Conservation (phyloP, 78 protist genomes). For the Creolimax fragrantissima region DNA sequence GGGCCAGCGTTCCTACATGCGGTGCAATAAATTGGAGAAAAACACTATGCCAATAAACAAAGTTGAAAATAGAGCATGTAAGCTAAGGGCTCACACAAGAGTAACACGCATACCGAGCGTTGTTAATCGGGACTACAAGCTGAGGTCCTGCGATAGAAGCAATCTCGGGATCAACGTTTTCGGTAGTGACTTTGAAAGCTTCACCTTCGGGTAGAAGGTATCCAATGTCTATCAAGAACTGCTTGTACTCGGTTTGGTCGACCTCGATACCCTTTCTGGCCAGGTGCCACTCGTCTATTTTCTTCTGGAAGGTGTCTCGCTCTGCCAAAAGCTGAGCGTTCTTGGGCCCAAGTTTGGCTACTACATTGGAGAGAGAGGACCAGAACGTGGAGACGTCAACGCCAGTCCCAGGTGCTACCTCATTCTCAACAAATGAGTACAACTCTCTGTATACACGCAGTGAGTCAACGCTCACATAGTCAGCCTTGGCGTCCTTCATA, state of each 20-base stretch:
- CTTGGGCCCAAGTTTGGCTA: not conserved
- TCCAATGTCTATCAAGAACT: not conserved
- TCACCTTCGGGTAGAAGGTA: slow-evolving; percentile 19
- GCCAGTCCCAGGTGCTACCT: not conserved
- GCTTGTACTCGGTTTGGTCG: not conserved
- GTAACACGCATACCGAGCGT: slow-evolving; percentile 16
- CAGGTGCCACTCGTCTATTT: not conserved
- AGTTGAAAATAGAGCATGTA: too few species aligned
- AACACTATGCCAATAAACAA: too few species aligned
- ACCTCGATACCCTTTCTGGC: not conserved
- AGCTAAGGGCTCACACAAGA: too few species aligned
- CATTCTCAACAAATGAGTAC: not conserved
- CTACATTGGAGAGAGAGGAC: not conserved
- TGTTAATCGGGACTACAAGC: slow-evolving; percentile 25
- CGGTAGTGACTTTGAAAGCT: not conserved
- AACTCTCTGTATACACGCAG: not conserved
- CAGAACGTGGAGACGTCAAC: not conserved
- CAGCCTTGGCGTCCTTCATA: not conserved
- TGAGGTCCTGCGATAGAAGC: slow-evolving; percentile 17
- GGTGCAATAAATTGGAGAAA: too few species aligned
- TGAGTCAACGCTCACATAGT: not conserved
- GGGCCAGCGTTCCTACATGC: too few species aligned
- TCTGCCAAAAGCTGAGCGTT: not conserved
- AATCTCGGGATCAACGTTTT: slow-evolving; percentile 13
- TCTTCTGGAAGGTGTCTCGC: not conserved